Percentiles rank a stretch among this genome's conserved stretches.
These are phyloP conservation scores for Flagelloscypha sp. DNA, from an alignment of 768 basidiomycete genomes.

Conservation along the genomic window DNA sequence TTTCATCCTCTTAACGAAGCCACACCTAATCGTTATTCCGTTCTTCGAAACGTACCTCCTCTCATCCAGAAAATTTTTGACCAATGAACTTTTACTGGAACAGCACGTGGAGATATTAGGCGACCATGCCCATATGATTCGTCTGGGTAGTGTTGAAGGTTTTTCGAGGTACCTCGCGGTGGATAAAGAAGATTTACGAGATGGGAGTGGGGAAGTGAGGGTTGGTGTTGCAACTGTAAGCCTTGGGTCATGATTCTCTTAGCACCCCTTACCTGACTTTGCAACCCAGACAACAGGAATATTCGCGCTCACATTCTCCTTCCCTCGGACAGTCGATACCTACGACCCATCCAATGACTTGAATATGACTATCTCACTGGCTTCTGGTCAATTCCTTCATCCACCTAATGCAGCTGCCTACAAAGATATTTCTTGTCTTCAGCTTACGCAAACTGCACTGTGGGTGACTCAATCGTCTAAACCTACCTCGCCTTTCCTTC, in stretches of 20 bases:
- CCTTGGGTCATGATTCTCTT: slow-evolving; percentile 2
- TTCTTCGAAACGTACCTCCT: too few relatives aligned
- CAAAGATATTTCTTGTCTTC: slow-evolving; percentile 37
- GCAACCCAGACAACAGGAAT: slow-evolving; percentile 15
- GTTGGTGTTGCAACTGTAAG: slow-evolving; percentile 42
- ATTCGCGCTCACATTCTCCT: slow-evolving; percentile 17
- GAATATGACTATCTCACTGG: slow-evolving; percentile 12
- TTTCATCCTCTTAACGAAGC: slow-evolving; percentile 28
- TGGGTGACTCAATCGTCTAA: too few relatives aligned
- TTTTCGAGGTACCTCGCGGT: slow-evolving; percentile 42
- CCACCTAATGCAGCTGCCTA: slow-evolving; percentile 17
- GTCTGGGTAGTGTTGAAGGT: slow-evolving; percentile 28
- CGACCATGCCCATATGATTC: too few relatives aligned
- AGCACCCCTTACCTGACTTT: neutral
- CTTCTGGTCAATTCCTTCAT: slow-evolving; percentile 23
- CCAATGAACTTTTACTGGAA: too few relatives aligned
- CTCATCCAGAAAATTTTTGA: too few relatives aligned
- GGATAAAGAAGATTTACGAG: too few relatives aligned
- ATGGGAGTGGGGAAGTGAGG: too few relatives aligned
- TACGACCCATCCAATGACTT: too few relatives aligned
- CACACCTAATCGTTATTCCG: slow-evolving; percentile 33
- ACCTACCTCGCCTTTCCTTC: too few relatives aligned
- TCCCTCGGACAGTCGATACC: too few relatives aligned
- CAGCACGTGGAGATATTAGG: too few relatives aligned
- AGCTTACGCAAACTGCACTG: slow-evolving; percentile 45